Base-by-base conservation (phyloP, 176 grass and related monocot genomes). In the Musa acuminata region DNA sequence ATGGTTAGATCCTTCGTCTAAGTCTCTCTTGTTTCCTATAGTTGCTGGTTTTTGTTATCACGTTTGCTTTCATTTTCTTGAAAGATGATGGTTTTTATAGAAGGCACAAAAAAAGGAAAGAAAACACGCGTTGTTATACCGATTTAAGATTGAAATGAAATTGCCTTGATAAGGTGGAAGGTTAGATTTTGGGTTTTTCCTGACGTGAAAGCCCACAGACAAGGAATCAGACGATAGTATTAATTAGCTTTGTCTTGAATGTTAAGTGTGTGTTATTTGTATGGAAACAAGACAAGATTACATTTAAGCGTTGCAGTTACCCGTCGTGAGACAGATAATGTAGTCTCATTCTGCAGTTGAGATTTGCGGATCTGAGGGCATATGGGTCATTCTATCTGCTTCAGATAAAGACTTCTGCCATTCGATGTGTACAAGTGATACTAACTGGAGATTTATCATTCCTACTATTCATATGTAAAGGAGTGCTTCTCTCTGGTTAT, bases 1-100 rank as follows among this genome's bases (percentile, higher is more conserved):
- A 99, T 17, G 84, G 96, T 99, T 53, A 49, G 76, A 55, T 60
- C 49, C 9, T 43, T 20, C 58, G 54, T 7, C 1, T 10, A 7
- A 9, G 6, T 54, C 7, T 17, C 4, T 23, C 35, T 43, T 43
- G 35, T 43, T 43, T 43, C 35, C 35, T 43, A 43, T 43, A 43
- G 35, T 57, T 51, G 53, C 55, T 13, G 8, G 49, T 3, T 51
- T 5, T 70, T 11, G 11, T 70, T 51, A 17, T 55, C 29, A 23
- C 14, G 16, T 14, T 29, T 25, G 17, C 23, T 66, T 23, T 66
- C 14, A 14, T 26, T 13, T 29, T 17, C 63, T 66, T 25, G 3
- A 19, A 43, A 43, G 35, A 43, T 43, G 5, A 14, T 22, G 9
- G 24, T 25, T 13, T 54, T 7, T 13, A 11, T 22, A 22, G 22